These are phyloP conservation scores for Fusarium algeriense DNA, from an alignment of 2,329 filamentous ascomycete genomes.

Conservation along the genomic window DNA sequence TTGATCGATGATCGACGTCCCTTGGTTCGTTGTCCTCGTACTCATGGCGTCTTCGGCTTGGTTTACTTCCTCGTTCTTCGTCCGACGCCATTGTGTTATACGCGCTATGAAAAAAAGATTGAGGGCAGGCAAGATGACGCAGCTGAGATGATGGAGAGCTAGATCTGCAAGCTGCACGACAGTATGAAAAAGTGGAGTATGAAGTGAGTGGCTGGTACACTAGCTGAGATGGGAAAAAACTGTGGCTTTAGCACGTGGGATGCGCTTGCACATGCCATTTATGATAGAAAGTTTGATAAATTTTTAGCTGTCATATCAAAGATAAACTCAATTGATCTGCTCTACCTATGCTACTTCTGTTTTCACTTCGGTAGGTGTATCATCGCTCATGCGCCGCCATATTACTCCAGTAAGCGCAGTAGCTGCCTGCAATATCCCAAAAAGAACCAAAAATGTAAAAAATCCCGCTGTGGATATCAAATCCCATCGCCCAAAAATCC, in stretches of 20 bases:
- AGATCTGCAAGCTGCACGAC: conserved; percentile 26
- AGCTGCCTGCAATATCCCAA: conserved; percentile 18
- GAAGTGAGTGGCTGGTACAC: conserved; percentile 18
- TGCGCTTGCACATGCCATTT: conserved; percentile 28
- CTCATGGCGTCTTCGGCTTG: conserved; percentile 35
- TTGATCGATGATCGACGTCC: conserved; percentile 42
- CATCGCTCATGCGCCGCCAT: conserved; percentile 30
- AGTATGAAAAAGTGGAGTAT: conserved; percentile 17
- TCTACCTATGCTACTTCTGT: conserved; percentile 21
- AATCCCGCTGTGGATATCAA: conserved; percentile 36
- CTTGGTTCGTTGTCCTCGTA: conserved; percentile 33
- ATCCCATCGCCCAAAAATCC: conserved; percentile 13
- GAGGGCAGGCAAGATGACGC: conserved; percentile 22
- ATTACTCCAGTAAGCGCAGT: conserved; percentile 32
- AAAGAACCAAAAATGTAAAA: conserved; percentile 12
- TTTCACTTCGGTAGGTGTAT: neutral
- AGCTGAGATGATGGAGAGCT: conserved; percentile 14
- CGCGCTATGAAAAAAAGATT: neutral
- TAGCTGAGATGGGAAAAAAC: neutral
- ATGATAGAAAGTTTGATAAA: conserved; percentile 29
- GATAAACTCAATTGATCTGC: conserved; percentile 24
- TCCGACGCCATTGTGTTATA: conserved; percentile 46
- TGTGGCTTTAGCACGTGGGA: conserved; percentile 26
- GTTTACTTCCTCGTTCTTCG: conserved; percentile 39
- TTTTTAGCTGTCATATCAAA: conserved; percentile 32